phyloP scores from a whole-genome alignment of 805 yeast genomes.

The Sugiyamaella americana region DNA sequence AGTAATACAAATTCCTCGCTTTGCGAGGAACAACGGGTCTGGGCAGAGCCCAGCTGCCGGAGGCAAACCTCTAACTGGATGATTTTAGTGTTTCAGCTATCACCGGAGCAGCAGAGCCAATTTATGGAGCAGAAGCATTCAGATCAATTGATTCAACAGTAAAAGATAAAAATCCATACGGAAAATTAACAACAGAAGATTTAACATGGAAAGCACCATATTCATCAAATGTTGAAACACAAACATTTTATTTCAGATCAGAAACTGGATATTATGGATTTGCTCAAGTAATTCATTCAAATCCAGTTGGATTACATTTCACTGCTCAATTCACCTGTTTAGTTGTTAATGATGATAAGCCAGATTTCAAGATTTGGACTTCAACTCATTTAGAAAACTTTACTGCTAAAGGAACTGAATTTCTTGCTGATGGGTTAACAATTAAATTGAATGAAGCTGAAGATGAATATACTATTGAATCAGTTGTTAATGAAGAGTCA shows the following conservation, averaged over 20 bases:
- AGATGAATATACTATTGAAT: constrained; percentile 42
- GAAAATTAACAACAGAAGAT: constrained; percentile 58
- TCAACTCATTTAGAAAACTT: constrained; percentile 83
- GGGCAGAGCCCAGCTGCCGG: constrained; percentile 1
- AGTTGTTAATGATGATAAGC: constrained; percentile 46
- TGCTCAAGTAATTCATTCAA: constrained; percentile 92
- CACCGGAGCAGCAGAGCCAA: constrained; percentile 97
- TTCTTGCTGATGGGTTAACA: constrained; percentile 61
- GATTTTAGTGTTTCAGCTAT: constrained; percentile 69
- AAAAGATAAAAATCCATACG: constrained; percentile 49
- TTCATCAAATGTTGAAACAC: constrained; percentile 91
- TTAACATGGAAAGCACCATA: constrained; percentile 68
- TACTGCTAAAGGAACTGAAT: constrained; percentile 63
- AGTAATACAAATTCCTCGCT: constrained; percentile 12
- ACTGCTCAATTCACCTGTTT: constrained; percentile 93
- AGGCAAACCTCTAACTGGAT: not conserved
- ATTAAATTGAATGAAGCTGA: constrained; percentile 55
- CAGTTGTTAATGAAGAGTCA: constrained; percentile 56
- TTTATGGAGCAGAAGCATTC: constrained; percentile 87
- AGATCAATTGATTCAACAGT: constrained; percentile 70
- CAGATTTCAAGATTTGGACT: constrained; percentile 67
- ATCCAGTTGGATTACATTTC: constrained; percentile 71
- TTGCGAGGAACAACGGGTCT: not conserved
- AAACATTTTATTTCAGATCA: constrained; percentile 78
- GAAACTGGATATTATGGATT: constrained; percentile 68